A percentile compares a stretch with the other conserved stretches of the same genome.
These are phyloP conservation scores for Cyberlindnera misumaiensis DNA, from an alignment of 805 yeast genomes.

Conservation along the genomic window DNA sequence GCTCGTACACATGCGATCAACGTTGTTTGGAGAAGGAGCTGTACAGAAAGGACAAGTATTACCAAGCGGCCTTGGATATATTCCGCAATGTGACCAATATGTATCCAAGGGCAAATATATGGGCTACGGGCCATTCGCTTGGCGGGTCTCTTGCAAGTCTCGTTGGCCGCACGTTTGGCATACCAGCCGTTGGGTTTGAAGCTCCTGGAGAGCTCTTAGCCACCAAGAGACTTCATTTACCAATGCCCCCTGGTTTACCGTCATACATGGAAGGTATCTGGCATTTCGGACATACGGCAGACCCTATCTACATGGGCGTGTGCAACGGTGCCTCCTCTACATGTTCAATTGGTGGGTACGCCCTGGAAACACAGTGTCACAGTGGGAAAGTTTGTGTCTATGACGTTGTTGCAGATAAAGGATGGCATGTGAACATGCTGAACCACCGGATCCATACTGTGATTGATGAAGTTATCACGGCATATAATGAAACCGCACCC, in stretches of 20 bases:
- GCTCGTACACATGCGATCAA: constrained; percentile 82
- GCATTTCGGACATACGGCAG: constrained; percentile 97
- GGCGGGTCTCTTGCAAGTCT: constrained; percentile 85
- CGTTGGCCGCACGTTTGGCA: constrained; percentile 81
- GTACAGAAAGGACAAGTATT: constrained; percentile 70
- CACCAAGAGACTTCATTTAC: constrained; percentile 76
- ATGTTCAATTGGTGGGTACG: constrained; percentile 90
- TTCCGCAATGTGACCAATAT: constrained; percentile 60
- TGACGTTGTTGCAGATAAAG: constrained; percentile 82
- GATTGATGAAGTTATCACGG: constrained; percentile 68
- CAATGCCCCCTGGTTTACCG: constrained; percentile 88
- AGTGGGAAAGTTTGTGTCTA: constrained; percentile 82
- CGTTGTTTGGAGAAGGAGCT: constrained; percentile 76
- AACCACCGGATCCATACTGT: constrained; percentile 90
- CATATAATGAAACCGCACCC: constrained; percentile 68
- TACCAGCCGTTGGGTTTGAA: constrained; percentile 86
- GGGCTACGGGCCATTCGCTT: constrained; percentile 93
- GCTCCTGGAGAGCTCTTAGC: constrained; percentile 92
- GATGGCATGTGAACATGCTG: constrained; percentile 84
- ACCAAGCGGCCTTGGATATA: constrained; percentile 69
- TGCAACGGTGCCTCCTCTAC: constrained; percentile 90
- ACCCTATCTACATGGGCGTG: constrained; percentile 93
- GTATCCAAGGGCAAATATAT: constrained; percentile 68
- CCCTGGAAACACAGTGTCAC: constrained; percentile 95
- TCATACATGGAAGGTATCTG: constrained; percentile 73